Evolutionary conservation across 192 early-diverging fungal species (phyloP).

Genomic region (Linnemannia hyalina): DNA sequence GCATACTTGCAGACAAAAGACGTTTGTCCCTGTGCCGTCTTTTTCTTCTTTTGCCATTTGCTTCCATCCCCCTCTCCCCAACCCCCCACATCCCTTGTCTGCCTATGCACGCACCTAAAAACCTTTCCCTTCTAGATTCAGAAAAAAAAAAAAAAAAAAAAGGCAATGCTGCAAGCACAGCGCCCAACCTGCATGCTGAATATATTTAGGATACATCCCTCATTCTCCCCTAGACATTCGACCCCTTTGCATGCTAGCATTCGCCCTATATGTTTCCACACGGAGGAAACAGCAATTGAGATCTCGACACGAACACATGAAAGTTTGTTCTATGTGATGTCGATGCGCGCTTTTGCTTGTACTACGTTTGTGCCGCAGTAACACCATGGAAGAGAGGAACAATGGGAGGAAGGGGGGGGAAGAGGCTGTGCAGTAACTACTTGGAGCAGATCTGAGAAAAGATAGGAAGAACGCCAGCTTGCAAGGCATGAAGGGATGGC

Average conservation of each 20-base stretch:
- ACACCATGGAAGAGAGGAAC: too few relatives aligned
- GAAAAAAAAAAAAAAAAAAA: neutral
- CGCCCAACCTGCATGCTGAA: neutral
- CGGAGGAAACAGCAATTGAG: neutral
- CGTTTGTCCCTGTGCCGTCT: too few relatives aligned
- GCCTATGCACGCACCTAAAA: neutral
- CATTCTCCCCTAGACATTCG: too few relatives aligned
- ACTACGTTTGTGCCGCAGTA: neutral
- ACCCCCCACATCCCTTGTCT: neutral
- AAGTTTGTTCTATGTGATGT: neutral
- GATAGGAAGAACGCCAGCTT: neutral
- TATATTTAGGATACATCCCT: neutral
- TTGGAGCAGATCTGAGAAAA: neutral
- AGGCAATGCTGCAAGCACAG: slow-evolving; percentile 5
- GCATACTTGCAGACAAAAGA: too few relatives aligned
- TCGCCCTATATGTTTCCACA: neutral
- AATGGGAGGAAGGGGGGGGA: neutral
- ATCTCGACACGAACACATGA: neutral
- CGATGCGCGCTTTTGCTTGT: neutral
- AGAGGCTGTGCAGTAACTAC: neutral
- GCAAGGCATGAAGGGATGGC: neutral
- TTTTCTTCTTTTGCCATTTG: too few relatives aligned
- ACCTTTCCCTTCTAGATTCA: neutral
- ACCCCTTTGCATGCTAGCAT: neutral
- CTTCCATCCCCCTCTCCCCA: neutral